phyloP scores from a whole-genome alignment of 73 alveolate genomes.

The Uronychia binucleata region DNA sequence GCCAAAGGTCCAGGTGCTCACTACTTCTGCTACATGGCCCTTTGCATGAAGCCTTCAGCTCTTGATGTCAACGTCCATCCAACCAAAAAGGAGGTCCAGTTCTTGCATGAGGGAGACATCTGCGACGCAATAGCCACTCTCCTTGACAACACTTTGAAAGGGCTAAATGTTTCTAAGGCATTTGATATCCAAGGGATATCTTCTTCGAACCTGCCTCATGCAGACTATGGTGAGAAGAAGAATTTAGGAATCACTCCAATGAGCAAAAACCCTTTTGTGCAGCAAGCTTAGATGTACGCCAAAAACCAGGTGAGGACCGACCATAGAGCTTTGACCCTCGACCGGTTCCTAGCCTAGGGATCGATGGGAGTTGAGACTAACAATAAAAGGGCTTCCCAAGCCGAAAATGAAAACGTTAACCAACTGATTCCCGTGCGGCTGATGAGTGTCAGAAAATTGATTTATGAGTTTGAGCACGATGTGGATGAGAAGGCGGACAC shows the following conservation, averaged over 20 bases:
- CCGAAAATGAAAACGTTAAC: slow-evolving; percentile 3
- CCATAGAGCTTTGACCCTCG: slow-evolving; percentile 43
- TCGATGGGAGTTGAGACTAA: background rate
- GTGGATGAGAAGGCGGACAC: slow-evolving; percentile 16
- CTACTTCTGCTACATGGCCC: slow-evolving; percentile 72
- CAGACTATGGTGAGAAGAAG: background rate
- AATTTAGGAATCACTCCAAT: background rate
- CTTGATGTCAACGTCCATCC: slow-evolving; percentile 94
- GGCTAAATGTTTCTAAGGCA: background rate
- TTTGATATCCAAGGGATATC: background rate
- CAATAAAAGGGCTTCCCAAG: background rate
- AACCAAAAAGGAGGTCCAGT: slow-evolving; percentile 78
- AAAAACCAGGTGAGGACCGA: slow-evolving; percentile 52
- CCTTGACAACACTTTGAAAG: background rate
- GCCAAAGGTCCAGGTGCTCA: slow-evolving; percentile 44
- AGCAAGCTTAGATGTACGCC: slow-evolving; percentile 33
- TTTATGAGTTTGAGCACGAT: slow-evolving; percentile 53
- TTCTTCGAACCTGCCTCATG: background rate
- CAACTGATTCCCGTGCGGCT: slow-evolving; percentile 18
- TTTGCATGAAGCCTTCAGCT: slow-evolving; percentile 60
- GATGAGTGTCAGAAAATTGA: slow-evolving; percentile 40
- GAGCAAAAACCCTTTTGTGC: slow-evolving; percentile 23
- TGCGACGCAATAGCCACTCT: background rate
- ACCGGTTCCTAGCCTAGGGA: slow-evolving; percentile 48
- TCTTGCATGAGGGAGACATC: slow-evolving; percentile 70